Evolutionary conservation across 192 early-diverging fungal genomes (phyloP), one percentile per base, ranked within the genome.

Genomic region (Paraglomus occultum): DNA sequence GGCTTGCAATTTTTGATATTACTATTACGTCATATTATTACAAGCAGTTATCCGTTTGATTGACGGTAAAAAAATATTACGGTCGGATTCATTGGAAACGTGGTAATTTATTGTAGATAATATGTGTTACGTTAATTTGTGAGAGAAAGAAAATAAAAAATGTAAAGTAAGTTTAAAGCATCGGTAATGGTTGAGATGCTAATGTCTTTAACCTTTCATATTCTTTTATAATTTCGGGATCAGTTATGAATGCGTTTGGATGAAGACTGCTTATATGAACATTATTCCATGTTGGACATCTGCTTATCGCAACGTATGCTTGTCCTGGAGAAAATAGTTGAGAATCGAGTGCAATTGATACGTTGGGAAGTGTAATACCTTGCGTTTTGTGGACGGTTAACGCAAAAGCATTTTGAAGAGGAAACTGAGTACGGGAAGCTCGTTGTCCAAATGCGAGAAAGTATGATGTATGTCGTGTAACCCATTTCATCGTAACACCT

Each of bases 301-400:
- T 8, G 18, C 58, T 60, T 1, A 60, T 60, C 40, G 58, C 58
- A 4, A 60, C 58, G 40, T 60, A 60, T 42, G 58, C 58, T 43
- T 60, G 58, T 0, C 58, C 58, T 11, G 22, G 3, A 17, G 58
- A 38, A 60, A 60, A 60, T 4, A 60, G 39, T 60, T 60, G 58
- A 43, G 9, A 23, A 43, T 60, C 40, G 1, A 60, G 40, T 39
- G 23, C 15, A 0, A 60, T 10, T 38, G 58, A 43, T 15, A 39
- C 3, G 40, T 39, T 7, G 1, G 40, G 5, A 7, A 60, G 8
- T 14, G 40, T 60, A 17, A 60, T 18, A 4, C 10, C 31, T 43
- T 60, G 58, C 12, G 58, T 39, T 43, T 60, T 60, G 15, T 60
- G 58, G 0, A 39, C 10, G 8, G 39, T 60, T 10, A 60, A 15